Conservation (phyloP, 768 basidiomycete genomes). For the Lactarius quietus region DNA sequence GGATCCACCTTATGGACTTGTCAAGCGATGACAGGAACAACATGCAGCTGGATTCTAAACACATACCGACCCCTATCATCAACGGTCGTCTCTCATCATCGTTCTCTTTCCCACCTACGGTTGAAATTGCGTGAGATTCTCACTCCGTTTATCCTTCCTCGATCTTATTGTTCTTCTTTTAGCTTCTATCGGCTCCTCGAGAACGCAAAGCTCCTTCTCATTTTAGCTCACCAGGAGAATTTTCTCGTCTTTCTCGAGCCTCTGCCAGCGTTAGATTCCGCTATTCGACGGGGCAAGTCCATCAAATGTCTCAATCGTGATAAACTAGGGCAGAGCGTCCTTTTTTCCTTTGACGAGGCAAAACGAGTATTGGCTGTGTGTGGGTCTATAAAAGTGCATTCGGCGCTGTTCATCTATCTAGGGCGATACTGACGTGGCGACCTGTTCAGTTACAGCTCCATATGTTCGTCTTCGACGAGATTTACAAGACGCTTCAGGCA, state of each 20-base stretch:
- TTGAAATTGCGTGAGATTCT: not conserved
- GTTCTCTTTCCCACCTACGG: not conserved
- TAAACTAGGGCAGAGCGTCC: constrained; percentile 43
- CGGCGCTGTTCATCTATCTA: not conserved
- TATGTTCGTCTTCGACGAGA: constrained; percentile 47
- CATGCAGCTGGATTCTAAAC: constrained; percentile 1
- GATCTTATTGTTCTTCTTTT: not conserved
- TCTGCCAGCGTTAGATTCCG: constrained; percentile 2
- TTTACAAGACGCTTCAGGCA: constrained; percentile 39
- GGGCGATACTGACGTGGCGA: not conserved
- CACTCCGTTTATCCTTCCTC: not conserved
- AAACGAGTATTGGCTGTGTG: constrained; percentile 49
- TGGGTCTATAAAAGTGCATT: constrained; percentile 39
- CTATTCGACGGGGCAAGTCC: not conserved
- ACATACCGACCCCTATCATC: constrained; percentile 1
- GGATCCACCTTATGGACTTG: constrained; percentile 2
- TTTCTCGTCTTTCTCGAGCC: constrained; percentile 15
- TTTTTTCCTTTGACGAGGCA: constrained; percentile 51
- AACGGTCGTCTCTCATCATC: not conserved
- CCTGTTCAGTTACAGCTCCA: constrained; percentile 36
- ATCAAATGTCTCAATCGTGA: constrained; percentile 36
- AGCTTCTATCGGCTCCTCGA: constrained; percentile 21
- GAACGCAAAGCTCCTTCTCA: constrained; percentile 16
- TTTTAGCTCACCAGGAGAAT: constrained; percentile 4
- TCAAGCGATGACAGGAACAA: constrained; percentile 13